Evolutionary conservation across 2,329 filamentous ascomycete genomes (phyloP).

Genomic region (Bipolaris sorokiniana): DNA sequence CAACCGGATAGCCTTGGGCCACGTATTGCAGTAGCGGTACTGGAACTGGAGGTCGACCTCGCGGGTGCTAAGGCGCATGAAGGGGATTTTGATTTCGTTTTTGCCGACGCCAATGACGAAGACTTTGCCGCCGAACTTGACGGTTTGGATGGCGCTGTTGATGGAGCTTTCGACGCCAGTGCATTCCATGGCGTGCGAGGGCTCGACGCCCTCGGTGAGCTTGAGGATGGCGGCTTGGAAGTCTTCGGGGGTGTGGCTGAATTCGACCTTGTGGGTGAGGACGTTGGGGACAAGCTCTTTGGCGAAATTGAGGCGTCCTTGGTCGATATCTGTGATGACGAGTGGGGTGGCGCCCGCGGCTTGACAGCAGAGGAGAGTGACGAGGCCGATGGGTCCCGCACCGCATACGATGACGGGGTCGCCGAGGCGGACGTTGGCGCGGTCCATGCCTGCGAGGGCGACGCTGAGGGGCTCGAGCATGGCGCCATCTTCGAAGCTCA

Average conservation of each 20-base stretch:
- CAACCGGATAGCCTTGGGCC: conserved; percentile 89
- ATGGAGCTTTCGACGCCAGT: conserved; percentile 94
- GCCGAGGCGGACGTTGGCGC: conserved; percentile 79
- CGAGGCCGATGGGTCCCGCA: conserved; percentile 90
- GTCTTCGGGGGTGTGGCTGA: conserved; percentile 68
- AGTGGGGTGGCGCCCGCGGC: conserved; percentile 90
- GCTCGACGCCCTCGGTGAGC: conserved; percentile 74
- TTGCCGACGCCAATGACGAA: conserved; percentile 96
- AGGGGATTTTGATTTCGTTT: conserved; percentile 93
- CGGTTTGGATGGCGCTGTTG: conserved; percentile 81
- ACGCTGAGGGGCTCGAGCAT: conserved; percentile 90
- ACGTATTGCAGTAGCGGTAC: conserved; percentile 95
- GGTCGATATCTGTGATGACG: conserved; percentile 93
- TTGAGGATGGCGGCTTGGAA: conserved; percentile 71
- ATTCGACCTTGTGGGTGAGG: conserved; percentile 78
- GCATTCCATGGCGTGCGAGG: conserved; percentile 84
- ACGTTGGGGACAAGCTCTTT: conserved; percentile 81
- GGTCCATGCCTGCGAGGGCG: conserved; percentile 84
- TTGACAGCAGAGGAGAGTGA: conserved; percentile 77
- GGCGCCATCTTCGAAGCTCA: conserved; percentile 90
- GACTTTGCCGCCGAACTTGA: conserved; percentile 95
- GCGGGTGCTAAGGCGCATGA: conserved; percentile 88
- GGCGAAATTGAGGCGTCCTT: conserved; percentile 82
- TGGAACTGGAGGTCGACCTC: conserved; percentile 97
- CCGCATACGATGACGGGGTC: conserved; percentile 90